Base-by-base conservation (phyloP, 78 protist genomes). In the Dictyostelium brefeldianum region DNA sequence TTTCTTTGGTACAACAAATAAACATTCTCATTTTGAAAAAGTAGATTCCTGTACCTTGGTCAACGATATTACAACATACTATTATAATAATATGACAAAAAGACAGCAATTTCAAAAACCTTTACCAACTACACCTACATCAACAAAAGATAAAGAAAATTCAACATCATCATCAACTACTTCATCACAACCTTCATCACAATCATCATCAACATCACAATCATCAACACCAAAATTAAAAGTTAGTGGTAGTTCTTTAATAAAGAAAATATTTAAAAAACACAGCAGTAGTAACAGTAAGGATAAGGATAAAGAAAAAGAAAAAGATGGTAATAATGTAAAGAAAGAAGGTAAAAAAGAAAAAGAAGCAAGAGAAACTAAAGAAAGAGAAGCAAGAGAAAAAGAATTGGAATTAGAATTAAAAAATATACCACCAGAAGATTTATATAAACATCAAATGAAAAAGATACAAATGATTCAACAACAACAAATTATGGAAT, bases 41-140 rank as follows among this genome's bases (percentile, higher is more conserved):
- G 81, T 71, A 4, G 93, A 74, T 50, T 77, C 93, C 9, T 87
- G 93, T 65, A 48, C 93, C 25, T 64, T 87, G 27, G 77, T 87
- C 31, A 80, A 70, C 10, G 93, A 87, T 65, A 65, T 87, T n/a
- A 87, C 93, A 41, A 50, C 78, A 6, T 87, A 87, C 64, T 77
- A 77, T 50, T 87, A 87, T 51, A 54, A 73, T 41, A 87, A 87
- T 77, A 87, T 74, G 79, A 77, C 83, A 25, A 84, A 84, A 18
- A 48, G 91, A 57, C 27, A 73, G 14, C 64, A 17, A 69, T 18
- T 22, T 43, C 54, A n/a, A 81, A 11, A 12, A 81, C 75, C 51
- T 14, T 46, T 25, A 41, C 27, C 69, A 51, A 11, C 57, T 11
- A 46, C 57, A 17, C 5, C 25, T n/a, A 46, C 31, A n/a, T n/a